Base-by-base conservation (phyloP, 352 stramenopile species). In the Phytophthora boehmeriae region DNA sequence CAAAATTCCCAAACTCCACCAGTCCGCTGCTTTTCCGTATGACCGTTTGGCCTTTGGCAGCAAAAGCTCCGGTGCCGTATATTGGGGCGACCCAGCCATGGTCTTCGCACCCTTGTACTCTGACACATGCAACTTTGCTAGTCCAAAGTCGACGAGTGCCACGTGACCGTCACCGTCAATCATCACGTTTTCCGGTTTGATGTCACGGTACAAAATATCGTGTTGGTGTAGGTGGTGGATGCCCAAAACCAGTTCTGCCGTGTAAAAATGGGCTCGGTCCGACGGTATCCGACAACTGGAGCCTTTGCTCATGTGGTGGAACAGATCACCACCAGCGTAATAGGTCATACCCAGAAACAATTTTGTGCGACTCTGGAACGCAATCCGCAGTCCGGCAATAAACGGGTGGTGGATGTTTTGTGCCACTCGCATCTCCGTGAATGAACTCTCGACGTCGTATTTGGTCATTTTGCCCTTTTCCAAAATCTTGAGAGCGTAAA, bases 141-240 rank as follows among this genome's bases (percentile, higher is more conserved):
- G 72, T 5, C 96, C 96, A 66, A 98, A 98, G 64, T 98, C 96
- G 8, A 98, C 95, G 23, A 98, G 78, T 23, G 92, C 89, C 62
- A 98, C 97, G 72, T 98, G 95, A 13, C 93, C 95, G n/a, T 97
- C 91, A 6, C 82, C 84, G 63, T 98, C 96, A 38, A 98, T 96
- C 74, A 98, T 96, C 16, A 98, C 82, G 59, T 99, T 98, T 68
- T 98, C 94, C 11, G 96, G 96, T 60, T 99, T 99, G 30, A 99
- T 96, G 67, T 99, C 96, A 66, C 90, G 89, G 74, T 98, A 98
- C 9, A 99, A 79, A 75, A 99, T 98, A 66, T 98, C 86, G 63
- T 96, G 88, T 48, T 97, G 78, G 70, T 98, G 95, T 61, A 98
- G 71, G 48, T 97, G 91, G 51, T 96, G 89, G 55, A 98, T 95